A percentile compares a stretch with the other conserved stretches of the same genome.
Evolutionary conservation across 441 rosid genomes (phyloP).

Genomic region (Euphorbia schlechtendalii): DNA sequence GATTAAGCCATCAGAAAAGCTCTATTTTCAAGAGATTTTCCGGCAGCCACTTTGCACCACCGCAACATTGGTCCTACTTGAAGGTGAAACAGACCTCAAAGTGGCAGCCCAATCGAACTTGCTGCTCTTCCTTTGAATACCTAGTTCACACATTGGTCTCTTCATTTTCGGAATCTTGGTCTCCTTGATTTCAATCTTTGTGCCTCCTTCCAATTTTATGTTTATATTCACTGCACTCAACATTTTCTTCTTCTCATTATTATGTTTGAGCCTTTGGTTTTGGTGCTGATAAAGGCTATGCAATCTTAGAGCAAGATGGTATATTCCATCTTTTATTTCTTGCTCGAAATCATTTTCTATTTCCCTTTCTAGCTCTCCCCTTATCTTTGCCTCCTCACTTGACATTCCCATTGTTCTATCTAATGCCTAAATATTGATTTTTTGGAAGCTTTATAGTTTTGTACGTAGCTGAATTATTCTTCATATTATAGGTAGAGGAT

Average conservation of each 20-base stretch:
- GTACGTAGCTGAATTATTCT: background rate
- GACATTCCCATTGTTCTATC: slow-evolving; percentile 19
- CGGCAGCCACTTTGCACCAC: too few relatives aligned
- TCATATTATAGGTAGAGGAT: slow-evolving; percentile 4
- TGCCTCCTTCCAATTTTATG: slow-evolving; percentile 62
- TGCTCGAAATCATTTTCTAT: slow-evolving; percentile 66
- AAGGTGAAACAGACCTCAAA: slow-evolving; percentile 29
- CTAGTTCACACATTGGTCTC: slow-evolving; percentile 16
- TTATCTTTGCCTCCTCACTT: slow-evolving; percentile 51
- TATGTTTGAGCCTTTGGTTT: slow-evolving; percentile 33
- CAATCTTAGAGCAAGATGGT: slow-evolving; percentile 55
- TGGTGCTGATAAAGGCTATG: slow-evolving; percentile 55
- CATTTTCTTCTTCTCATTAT: slow-evolving; percentile 22
- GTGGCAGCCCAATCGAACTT: slow-evolving; percentile 53
- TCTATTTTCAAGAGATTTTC: background rate
- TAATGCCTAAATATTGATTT: background rate
- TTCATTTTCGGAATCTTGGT: slow-evolving; percentile 28
- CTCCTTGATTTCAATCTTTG: slow-evolving; percentile 60
- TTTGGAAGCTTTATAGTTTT: background rate
- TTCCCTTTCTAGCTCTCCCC: slow-evolving; percentile 58
- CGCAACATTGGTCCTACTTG: background rate
- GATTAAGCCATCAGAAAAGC: too few relatives aligned
- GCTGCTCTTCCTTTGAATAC: background rate
- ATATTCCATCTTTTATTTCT: slow-evolving; percentile 69
- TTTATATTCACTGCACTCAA: slow-evolving; percentile 48